A percentile compares a stretch with the other conserved stretches of the same genome.
These are phyloP conservation scores for Cladophialophora exuberans DNA, from an alignment of 2,329 filamentous ascomycete species.

Conservation along the genomic window DNA sequence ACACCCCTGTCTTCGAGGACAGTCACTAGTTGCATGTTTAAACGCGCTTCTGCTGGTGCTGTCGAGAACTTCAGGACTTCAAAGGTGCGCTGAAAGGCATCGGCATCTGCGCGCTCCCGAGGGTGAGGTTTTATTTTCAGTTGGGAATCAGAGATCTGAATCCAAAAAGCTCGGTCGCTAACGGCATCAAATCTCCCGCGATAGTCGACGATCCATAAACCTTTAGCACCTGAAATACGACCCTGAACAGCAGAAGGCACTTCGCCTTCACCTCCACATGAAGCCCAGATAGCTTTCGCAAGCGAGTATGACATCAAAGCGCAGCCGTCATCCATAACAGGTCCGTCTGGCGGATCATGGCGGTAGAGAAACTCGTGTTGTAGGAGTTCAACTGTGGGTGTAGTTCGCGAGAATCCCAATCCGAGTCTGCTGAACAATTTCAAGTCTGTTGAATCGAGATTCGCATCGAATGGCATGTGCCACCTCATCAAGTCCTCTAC, in stretches of 20 bases:
- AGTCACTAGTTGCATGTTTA: slow-evolving; percentile 60
- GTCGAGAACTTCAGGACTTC: slow-evolving; percentile 53
- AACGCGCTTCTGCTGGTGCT: slow-evolving; percentile 18
- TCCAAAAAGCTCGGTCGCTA: slow-evolving; percentile 50
- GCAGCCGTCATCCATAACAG: slow-evolving; percentile 58
- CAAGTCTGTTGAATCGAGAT: slow-evolving; percentile 44
- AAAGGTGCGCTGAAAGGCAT: slow-evolving; percentile 56
- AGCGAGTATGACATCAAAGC: slow-evolving; percentile 57
- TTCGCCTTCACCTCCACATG: slow-evolving; percentile 39
- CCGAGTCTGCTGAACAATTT: slow-evolving; percentile 51
- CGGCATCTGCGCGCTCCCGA: slow-evolving; percentile 35
- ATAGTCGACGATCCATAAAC: slow-evolving; percentile 61
- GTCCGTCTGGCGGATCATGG: slow-evolving; percentile 32
- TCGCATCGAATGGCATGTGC: slow-evolving; percentile 46
- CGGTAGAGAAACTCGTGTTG: slow-evolving; percentile 43
- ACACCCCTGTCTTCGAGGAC: slow-evolving; percentile 59
- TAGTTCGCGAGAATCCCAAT: slow-evolving; percentile 50
- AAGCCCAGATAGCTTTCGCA: slow-evolving; percentile 51
- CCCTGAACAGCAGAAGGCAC: slow-evolving; percentile 60
- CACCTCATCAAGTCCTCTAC: slow-evolving; percentile 48
- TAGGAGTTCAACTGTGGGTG: slow-evolving; percentile 42
- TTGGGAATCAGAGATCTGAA: slow-evolving; percentile 61
- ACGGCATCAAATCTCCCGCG: slow-evolving; percentile 24
- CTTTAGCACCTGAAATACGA: slow-evolving; percentile 63
- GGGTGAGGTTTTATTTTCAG: slow-evolving; percentile 57